Evolutionary conservation across 306 rosid species (phyloP), one percentile per base, ranked within the genome.

Genomic region (Lathyrus oleraceus): DNA sequence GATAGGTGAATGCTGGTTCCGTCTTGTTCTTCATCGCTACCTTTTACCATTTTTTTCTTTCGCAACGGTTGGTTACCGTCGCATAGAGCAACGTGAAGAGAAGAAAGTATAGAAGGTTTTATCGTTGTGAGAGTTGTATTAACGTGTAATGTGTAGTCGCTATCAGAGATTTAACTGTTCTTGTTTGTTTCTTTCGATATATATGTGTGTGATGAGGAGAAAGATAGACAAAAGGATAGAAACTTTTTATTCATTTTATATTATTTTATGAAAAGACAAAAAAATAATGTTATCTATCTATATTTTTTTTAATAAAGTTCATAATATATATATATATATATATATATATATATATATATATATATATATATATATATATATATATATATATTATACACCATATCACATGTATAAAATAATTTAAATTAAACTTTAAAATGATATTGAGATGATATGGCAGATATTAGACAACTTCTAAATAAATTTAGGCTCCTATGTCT

Each of bases 41-140:
- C 75, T 1, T 83, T 72, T 32, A 82, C 96, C 95, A 91, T 90
- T 40, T 66, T 49, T 2, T 0, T 32, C 36, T 9, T 70, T 54
- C 27, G 76, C 54, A 10, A 63, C 21, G 62, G 54, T 54, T 20
- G 7, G 79, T 44, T 14, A 57, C 20, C 40, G 63, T 57, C 5
- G 40, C 20, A 13, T 8, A 2, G 1, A 57, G 63, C 1, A 27
- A 25, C 27, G 62, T 21, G 62, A 11, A 11, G n/a, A 20, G 59
- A 20, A 52, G 58, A 44, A 9, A 0, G 14, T 36, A 10, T 11
- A 32, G 16, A 52, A 54, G 49, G 10, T 30, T 21, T 47, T 2
- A 14, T n/a, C 25, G 36, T 36, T 49, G 62, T 47, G 28, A 27
- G 6, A 51, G n/a, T 4, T 8, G 21, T 59, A 4, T 53, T 57